Evolutionary conservation across 1,284 basidiomycete genomes (phyloP), one percentile per base, ranked within the genome.

Genomic region (Rhodotorula glutinis): DNA sequence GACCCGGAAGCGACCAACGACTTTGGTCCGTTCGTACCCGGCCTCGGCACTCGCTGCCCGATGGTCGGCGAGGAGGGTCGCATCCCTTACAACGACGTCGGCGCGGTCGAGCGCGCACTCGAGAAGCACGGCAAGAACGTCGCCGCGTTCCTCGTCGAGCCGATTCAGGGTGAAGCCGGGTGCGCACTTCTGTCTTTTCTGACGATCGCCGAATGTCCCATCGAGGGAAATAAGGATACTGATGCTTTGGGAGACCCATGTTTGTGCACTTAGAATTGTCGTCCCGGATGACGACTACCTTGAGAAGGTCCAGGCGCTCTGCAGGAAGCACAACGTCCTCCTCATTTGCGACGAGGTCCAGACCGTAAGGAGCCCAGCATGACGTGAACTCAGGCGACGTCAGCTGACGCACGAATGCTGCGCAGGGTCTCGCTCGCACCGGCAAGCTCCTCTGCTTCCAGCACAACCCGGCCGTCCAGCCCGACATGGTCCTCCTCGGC

Each of bases 311-410:
- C 86, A 88, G 63, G 87, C 85, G 69, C 83, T 98, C 27, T 98
- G 96, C 85, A 89, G 88, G 81, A 87, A 91, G 81, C 87, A 96
- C 81, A 93, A 97, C 70, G 92, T 97, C 0, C 83, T 98, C 25
- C 82, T 98, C 56, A 98, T 98, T 77, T 94, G 92, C 75, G 95
- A 98, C 78, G 95, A 98, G 80, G 94, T 98, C 72, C 95, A 98
- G 80, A 98, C 95, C 23, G 72, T 73, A 33, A 53, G 72, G 33
- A 38, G 33, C 33, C n/a, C 5, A 38, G 33, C 33, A 11, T 38
- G 5, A 11, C 33, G 11, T 38, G 5, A n/a, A n/a, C 11, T 38
- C 33, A 11, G 11, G 33, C 33, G 33, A 38, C 33, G 7, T 38
- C 7, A 38, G 7, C 29, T 16, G 11, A 3, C 49, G 27, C 25